These are phyloP conservation scores for Onygenales sp. DNA, from an alignment of 2,329 filamentous ascomycete species.

Conservation along the genomic window DNA sequence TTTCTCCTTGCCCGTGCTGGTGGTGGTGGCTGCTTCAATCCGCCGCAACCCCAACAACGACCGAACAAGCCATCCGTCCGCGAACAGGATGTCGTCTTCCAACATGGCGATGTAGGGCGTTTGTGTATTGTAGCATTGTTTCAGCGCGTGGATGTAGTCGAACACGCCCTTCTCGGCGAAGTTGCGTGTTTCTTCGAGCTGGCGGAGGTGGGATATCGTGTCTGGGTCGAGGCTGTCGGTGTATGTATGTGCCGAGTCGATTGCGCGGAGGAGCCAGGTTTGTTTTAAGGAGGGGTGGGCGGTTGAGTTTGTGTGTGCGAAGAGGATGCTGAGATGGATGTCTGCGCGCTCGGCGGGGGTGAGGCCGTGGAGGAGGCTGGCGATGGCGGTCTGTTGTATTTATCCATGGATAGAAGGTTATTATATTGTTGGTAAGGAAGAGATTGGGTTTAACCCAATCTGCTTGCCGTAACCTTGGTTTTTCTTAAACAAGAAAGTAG, in stretches of 20 bases:
- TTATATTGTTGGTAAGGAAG: too few species aligned
- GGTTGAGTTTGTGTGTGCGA: conserved; percentile 12
- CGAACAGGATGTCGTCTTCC: conserved; percentile 38
- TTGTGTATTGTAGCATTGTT: conserved; percentile 27
- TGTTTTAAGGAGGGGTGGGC: conserved; percentile 11
- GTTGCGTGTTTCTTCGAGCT: conserved; percentile 4
- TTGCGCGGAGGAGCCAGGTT: conserved; percentile 9
- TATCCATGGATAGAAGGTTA: too few species aligned
- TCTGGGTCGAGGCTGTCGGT: background rate
- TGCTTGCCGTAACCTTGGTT: too few species aligned
- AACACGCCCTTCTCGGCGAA: conserved; percentile 30
- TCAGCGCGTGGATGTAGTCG: conserved; percentile 35
- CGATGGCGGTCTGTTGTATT: conserved; percentile 6
- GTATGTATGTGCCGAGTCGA: background rate
- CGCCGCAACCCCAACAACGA: conserved; percentile 20
- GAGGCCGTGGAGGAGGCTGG: conserved; percentile 13
- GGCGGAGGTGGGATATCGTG: conserved; percentile 6
- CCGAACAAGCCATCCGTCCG: conserved; percentile 39
- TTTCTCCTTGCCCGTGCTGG: background rate
- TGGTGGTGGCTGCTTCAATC: conserved; percentile 6
- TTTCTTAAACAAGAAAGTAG: too few species aligned
- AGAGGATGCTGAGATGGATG: conserved; percentile 12
- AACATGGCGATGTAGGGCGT: conserved; percentile 35
- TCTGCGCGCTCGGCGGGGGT: conserved; percentile 13
- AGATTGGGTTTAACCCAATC: too few species aligned